phyloP scores from a whole-genome alignment of 495 filamentous ascomycete genomes.

The Talaromyces ruber region DNA sequence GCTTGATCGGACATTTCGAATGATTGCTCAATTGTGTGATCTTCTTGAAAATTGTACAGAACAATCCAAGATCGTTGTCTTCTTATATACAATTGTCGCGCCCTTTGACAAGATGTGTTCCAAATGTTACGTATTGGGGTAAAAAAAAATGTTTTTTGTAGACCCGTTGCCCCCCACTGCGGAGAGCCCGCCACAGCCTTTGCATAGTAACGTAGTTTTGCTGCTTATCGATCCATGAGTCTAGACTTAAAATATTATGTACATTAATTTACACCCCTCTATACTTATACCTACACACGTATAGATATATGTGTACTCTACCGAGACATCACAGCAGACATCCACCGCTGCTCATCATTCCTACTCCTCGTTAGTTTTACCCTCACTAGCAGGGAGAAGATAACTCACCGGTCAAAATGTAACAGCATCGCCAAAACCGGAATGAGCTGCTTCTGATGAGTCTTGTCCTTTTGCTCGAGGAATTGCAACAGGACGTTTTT shows the following conservation, averaged over 20 bases:
- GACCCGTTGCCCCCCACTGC: background rate
- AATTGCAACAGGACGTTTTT: slow-evolving; percentile 96
- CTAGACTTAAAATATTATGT: background rate
- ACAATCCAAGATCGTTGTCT: too few species aligned
- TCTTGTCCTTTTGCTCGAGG: slow-evolving; percentile 89
- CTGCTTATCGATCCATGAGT: too few species aligned
- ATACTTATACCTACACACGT: background rate
- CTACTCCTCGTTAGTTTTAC: slow-evolving; percentile 26
- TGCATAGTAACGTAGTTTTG: background rate
- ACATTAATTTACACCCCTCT: background rate
- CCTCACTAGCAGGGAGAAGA: background rate
- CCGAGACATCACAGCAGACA: slow-evolving; percentile 59
- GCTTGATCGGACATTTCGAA: slow-evolving; percentile 31
- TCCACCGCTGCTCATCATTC: slow-evolving; percentile 84
- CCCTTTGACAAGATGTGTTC: background rate
- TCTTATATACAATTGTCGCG: background rate
- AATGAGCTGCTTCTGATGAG: slow-evolving; percentile 79
- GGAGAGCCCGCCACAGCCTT: background rate
- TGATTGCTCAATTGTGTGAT: too few species aligned
- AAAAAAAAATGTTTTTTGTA: background rate
- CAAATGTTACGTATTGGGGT: too few species aligned
- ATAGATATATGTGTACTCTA: background rate
- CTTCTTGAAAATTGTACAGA: too few species aligned
- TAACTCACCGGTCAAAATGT: slow-evolving; percentile 76
- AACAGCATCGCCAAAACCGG: slow-evolving; percentile 86